phyloP scores from a whole-genome alignment of 306 rosid genomes.

The Myrica gale region DNA sequence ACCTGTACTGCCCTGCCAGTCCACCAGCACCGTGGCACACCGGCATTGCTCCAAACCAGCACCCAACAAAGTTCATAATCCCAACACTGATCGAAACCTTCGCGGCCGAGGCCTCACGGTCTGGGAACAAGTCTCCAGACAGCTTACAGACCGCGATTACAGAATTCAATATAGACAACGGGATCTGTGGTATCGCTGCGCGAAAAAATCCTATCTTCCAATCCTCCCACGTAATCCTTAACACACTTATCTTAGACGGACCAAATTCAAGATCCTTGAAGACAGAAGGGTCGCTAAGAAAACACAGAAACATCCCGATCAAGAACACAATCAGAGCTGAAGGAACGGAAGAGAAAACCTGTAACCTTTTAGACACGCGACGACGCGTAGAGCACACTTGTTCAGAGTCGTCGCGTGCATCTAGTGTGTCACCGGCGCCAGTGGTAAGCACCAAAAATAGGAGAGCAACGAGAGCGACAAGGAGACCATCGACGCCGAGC shows the following conservation, averaged over 20 bases:
- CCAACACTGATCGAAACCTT: constrained; percentile 66
- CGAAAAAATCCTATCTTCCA: constrained; percentile 61
- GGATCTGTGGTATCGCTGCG: constrained; percentile 78
- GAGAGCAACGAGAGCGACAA: constrained; percentile 46
- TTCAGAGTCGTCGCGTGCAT: neutral
- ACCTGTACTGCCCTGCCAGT: constrained; percentile 76
- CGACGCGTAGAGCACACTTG: neutral
- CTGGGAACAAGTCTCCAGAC: constrained; percentile 78
- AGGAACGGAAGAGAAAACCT: constrained; percentile 45
- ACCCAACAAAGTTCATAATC: constrained; percentile 69
- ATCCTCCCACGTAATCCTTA: constrained; percentile 66
- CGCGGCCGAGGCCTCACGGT: constrained; percentile 63
- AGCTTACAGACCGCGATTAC: constrained; percentile 80
- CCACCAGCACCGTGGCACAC: constrained; percentile 91
- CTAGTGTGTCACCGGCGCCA: constrained; percentile 52
- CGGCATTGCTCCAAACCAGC: constrained; percentile 95
- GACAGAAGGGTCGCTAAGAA: constrained; percentile 57
- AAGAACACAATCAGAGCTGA: constrained; percentile 63
- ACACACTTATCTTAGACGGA: constrained; percentile 39
- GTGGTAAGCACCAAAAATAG: constrained; percentile 59
- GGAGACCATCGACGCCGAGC: constrained; percentile 60
- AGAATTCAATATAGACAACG: constrained; percentile 61
- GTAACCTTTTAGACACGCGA: constrained; percentile 25
- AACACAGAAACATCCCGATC: constrained; percentile 52
- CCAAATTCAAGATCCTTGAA: constrained; percentile 50